phyloP scores from a whole-genome alignment of 805 yeast species.

The Blastobotrys chiropterorum region DNA sequence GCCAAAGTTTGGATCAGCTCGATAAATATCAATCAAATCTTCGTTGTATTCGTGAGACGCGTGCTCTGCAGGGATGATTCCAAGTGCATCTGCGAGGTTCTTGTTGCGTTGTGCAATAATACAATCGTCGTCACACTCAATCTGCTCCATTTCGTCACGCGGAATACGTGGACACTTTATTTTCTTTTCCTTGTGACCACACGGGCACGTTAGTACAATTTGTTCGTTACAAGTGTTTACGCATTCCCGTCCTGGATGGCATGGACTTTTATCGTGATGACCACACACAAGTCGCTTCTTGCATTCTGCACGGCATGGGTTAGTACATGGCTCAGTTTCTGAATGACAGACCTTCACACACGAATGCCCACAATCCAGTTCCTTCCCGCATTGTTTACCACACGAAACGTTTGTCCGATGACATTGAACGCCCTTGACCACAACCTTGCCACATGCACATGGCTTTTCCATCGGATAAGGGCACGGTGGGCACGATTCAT shows the following conservation, averaged over 20 bases:
- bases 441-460: conserved; percentile 57
- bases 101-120: conserved; percentile 52
- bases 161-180: conserved; percentile 1
- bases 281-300: conserved; percentile 52
- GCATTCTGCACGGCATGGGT: conserved; percentile 54
- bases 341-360: conserved; percentile 55
- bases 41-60: conserved; percentile 40
- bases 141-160: conserved; percentile 33
- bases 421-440: conserved; percentile 60
- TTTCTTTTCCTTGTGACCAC: conserved; percentile 45
- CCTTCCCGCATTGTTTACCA: conserved; percentile 52
- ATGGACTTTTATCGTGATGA: conserved; percentile 55
- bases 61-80: conserved; percentile 22
- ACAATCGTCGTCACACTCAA: conserved; percentile 72
- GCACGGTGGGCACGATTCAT: conserved; percentile 67
- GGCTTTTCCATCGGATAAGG: conserved; percentile 49
- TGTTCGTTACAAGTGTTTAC: conserved; percentile 42
- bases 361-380: conserved; percentile 45
- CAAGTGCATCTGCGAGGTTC: conserved; percentile 58
- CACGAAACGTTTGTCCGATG: conserved; percentile 66
- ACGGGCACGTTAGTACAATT: conserved; percentile 51
- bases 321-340: conserved; percentile 49
- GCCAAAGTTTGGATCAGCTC: conserved; percentile 65
- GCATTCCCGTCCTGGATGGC: conserved; percentile 50
- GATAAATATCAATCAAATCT: conserved; percentile 40